Conservation (phyloP, 192 early-diverging fungal species). For the Pecoramyces ruminantium region DNA sequence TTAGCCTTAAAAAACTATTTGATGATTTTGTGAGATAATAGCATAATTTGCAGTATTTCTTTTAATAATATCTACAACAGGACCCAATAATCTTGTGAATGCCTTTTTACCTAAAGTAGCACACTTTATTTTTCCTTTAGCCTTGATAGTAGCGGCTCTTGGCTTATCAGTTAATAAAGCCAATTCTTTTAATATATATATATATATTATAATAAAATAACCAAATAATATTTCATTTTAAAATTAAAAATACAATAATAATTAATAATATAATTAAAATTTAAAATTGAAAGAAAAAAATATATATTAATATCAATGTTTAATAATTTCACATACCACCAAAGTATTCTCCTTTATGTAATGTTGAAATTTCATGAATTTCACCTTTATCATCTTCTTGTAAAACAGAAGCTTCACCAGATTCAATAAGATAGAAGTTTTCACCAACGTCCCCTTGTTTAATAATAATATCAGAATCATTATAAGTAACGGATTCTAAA, state of each 20-base stretch:
- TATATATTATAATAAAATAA: too few species aligned
- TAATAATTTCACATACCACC: neutral
- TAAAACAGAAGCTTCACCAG: slow-evolving; percentile 59
- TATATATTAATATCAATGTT: too few species aligned
- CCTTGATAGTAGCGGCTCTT: slow-evolving; percentile 72
- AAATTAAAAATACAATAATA: too few species aligned
- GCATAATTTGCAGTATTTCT: slow-evolving; percentile 86
- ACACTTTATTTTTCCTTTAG: slow-evolving; percentile 80
- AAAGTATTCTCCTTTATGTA: neutral
- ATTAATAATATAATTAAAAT: too few species aligned
- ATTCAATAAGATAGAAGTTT: slow-evolving; percentile 90
- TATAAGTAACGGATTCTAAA: slow-evolving; percentile 77
- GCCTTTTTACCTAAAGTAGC: slow-evolving; percentile 89
- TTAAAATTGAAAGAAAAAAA: too few species aligned
- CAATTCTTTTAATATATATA: slow-evolving; percentile 42
- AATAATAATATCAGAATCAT: slow-evolving; percentile 68
- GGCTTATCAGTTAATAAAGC: slow-evolving; percentile 90
- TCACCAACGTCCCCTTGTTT: slow-evolving; percentile 85
- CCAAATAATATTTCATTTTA: too few species aligned
- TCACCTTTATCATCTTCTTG: neutral
- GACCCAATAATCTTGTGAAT: slow-evolving; percentile 85
- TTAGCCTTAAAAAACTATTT: neutral
- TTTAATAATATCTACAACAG: slow-evolving; percentile 87
- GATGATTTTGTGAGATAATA: slow-evolving; percentile 9
- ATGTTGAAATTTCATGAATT: neutral